phyloP scores from a whole-genome alignment of 768 basidiomycete species.

The Suillus weaverae region DNA sequence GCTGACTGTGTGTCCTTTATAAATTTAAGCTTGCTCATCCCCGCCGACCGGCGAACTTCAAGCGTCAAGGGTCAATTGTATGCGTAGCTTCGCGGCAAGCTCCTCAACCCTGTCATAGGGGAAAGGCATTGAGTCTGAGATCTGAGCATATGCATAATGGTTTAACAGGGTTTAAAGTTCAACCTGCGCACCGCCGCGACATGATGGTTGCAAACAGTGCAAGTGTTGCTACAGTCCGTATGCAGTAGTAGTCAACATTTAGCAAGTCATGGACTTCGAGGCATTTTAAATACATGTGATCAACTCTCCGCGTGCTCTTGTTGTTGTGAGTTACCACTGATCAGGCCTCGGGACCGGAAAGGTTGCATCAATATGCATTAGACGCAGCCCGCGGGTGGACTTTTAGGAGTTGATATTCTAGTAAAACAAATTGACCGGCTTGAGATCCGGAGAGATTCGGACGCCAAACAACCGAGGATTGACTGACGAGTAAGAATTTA shows the following conservation, averaged over 20 bases:
- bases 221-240: not conserved
- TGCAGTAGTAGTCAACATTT: not conserved
- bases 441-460: not conserved
- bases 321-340: not conserved
- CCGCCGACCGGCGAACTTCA: not conserved
- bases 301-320: not conserved
- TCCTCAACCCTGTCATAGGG: not conserved
- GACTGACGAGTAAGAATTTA: not conserved
- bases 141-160: not conserved
- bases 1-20: not conserved
- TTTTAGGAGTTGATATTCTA: not conserved
- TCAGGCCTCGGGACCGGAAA: too few species aligned
- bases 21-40: slow-evolving; percentile 1
- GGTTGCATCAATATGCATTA: not conserved
- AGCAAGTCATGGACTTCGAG: not conserved
- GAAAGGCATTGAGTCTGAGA: not conserved
- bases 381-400: not conserved
- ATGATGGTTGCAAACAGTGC: not conserved
- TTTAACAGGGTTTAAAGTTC: not conserved
- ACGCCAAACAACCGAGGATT: not conserved
- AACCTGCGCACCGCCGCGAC: not conserved
- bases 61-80: not conserved
- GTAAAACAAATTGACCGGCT: not conserved
- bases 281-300: not conserved
- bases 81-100: not conserved